phyloP scores from a whole-genome alignment of 2,329 filamentous ascomycete genomes.

The Tolypocladium ovalisporum region DNA sequence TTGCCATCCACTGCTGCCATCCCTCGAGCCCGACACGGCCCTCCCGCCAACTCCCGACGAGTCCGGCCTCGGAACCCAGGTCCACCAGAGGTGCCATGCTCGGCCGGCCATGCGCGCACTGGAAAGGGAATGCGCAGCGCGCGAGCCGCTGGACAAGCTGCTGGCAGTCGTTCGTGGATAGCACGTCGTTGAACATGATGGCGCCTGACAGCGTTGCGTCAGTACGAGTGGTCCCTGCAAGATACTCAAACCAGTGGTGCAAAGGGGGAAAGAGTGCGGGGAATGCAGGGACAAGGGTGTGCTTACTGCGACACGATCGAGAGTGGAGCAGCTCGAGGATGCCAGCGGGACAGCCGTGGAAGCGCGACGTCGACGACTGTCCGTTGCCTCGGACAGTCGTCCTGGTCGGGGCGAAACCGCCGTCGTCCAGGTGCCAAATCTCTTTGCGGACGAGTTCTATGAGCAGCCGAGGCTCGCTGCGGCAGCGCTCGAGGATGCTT shows the following conservation, averaged over 20 bases:
- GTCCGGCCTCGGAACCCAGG: conserved; percentile 21
- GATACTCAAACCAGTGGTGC: no score
- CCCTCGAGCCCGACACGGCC: neutral
- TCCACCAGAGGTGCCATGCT: conserved; percentile 54
- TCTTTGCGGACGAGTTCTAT: conserved; percentile 67
- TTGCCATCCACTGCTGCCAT: conserved; percentile 14
- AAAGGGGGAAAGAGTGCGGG: no score
- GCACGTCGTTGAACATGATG: conserved; percentile 74
- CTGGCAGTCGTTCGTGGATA: conserved; percentile 47
- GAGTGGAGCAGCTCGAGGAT: conserved; percentile 70
- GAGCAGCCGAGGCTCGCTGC: conserved; percentile 57
- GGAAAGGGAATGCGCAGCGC: conserved; percentile 62
- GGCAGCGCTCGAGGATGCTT: conserved; percentile 66
- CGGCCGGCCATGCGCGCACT: conserved; percentile 70
- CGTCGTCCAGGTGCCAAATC: conserved; percentile 54
- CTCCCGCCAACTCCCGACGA: conserved; percentile 16
- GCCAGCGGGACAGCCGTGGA: conserved; percentile 61
- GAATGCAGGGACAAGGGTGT: no score
- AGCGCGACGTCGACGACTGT: conserved; percentile 45
- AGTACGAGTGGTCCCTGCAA: no score
- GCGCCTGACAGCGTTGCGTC: conserved; percentile 31
- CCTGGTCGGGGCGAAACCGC: conserved; percentile 9
- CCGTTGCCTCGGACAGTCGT: conserved; percentile 2
- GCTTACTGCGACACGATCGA: conserved; percentile 58
- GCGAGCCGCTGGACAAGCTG: conserved; percentile 46